Percentiles rank a stretch among this genome's conserved stretches.
phyloP scores from a whole-genome alignment of 2,329 filamentous ascomycete species.

The Xylariaceae sp. region DNA sequence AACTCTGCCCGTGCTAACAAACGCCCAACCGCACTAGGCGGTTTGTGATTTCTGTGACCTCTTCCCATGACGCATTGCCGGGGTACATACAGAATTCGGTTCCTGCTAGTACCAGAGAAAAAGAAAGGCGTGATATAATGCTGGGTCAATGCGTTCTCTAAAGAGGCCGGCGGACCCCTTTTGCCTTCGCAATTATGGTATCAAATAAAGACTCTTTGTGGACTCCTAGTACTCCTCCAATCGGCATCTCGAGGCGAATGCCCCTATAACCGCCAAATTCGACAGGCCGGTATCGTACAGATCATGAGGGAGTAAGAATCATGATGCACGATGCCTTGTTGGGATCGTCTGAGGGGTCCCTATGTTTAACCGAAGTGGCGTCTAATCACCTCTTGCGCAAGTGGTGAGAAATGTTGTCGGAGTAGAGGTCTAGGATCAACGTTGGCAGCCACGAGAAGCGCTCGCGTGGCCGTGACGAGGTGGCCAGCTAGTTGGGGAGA shows the following conservation, averaged over 20 bases:
- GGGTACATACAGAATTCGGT: slow-evolving; percentile 2
- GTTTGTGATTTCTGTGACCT: not conserved
- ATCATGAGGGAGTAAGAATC: not conserved
- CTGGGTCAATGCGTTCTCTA: not conserved
- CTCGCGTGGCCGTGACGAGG: slow-evolving; percentile 72
- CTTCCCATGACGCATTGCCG: not conserved
- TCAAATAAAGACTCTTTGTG: slow-evolving; percentile 10
- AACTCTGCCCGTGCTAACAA: not conserved
- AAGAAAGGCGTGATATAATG: slow-evolving; percentile 2
- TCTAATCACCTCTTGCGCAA: slow-evolving; percentile 75
- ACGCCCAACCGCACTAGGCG: slow-evolving; percentile 1
- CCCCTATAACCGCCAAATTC: not conserved
- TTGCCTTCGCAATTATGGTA: slow-evolving; percentile 8
- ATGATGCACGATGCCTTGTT: not conserved
- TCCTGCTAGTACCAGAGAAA: slow-evolving; percentile 2
- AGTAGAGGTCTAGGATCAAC: slow-evolving; percentile 73
- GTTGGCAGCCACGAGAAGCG: slow-evolving; percentile 66
- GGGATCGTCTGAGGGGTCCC: slow-evolving; percentile 1
- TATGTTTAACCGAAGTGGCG: slow-evolving; percentile 62
- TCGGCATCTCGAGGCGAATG: not conserved
- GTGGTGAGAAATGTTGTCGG: slow-evolving; percentile 62
- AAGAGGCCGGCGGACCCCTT: not conserved
- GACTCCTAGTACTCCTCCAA: not conserved
- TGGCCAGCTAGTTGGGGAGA: slow-evolving; percentile 75
- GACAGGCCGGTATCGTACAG: slow-evolving; percentile 2